Evolutionary conservation across 2,329 filamentous ascomycete genomes (phyloP).

Genomic region (Arthrobotrys musiformis): DNA sequence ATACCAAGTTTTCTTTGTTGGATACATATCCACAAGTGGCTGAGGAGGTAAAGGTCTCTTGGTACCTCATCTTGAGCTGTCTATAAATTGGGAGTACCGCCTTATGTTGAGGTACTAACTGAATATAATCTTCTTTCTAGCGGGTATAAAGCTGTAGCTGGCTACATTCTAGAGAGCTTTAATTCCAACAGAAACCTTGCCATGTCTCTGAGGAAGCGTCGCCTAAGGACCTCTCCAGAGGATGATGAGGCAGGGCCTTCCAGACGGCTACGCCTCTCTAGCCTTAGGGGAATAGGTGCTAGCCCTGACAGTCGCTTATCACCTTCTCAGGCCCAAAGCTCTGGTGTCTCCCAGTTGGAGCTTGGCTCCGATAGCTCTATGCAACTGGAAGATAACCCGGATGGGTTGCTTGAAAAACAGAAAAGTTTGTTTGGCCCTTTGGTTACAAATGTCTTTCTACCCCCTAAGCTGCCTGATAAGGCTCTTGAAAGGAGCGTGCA

Average conservation of each 20-base stretch:
- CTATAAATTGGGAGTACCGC: too few species aligned
- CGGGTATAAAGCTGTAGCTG: too few species aligned
- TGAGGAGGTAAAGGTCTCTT: too few species aligned
- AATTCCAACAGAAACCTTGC: not conserved
- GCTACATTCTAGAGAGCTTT: too few species aligned
- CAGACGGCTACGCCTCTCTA: conserved; percentile 6
- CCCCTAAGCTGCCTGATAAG: conserved; percentile 65
- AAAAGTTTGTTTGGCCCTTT: conserved; percentile 56
- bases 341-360: not conserved
- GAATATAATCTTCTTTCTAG: too few species aligned
- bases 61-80: too few species aligned
- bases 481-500: conserved; percentile 59
- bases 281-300: not conserved
- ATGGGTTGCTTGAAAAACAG: not conserved
- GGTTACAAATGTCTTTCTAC: conserved; percentile 67
- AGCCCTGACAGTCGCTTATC: not conserved
- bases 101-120: too few species aligned
- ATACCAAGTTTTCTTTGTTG: too few species aligned
- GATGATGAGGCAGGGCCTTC: conserved; percentile 22
- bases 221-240: not conserved
- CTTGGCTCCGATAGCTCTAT: too few species aligned
- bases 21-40: too few species aligned
- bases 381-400: not conserved
- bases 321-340: not conserved
- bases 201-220: conserved; percentile 19